These are phyloP conservation scores for Schwanniomyces etchellsii DNA, from an alignment of 1,139 yeast species.

Conservation along the genomic window DNA sequence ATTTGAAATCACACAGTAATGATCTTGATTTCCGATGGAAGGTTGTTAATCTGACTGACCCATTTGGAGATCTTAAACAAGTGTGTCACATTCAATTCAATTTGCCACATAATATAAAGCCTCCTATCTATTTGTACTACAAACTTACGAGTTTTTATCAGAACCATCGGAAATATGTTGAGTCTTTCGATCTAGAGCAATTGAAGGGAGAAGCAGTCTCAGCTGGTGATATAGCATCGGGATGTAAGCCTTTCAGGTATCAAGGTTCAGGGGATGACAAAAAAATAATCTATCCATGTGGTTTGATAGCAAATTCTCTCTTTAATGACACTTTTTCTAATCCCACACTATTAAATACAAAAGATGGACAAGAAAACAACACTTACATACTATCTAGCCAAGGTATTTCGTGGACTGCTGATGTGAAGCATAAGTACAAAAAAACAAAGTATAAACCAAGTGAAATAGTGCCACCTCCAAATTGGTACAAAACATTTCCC, in stretches of 20 bases:
- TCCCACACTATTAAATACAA: conserved; percentile 41
- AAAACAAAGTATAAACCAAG: conserved; percentile 60
- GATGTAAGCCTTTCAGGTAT: conserved; percentile 58
- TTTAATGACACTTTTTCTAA: conserved; percentile 78
- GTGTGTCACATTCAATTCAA: conserved; percentile 55
- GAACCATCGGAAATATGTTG: conserved; percentile 73
- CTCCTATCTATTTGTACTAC: conserved; percentile 63
- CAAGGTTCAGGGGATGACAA: conserved; percentile 15
- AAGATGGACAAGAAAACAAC: conserved; percentile 32
- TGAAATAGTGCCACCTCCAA: conserved; percentile 76
- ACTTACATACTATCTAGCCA: conserved; percentile 59
- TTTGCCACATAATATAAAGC: conserved; percentile 51
- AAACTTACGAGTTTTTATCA: conserved; percentile 70
- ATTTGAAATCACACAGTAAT: conserved; percentile 44
- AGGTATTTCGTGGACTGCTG: conserved; percentile 86
- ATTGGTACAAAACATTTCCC: conserved; percentile 63
- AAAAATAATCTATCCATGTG: conserved; percentile 77
- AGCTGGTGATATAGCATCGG: conserved; percentile 36
- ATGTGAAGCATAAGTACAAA: conserved; percentile 64
- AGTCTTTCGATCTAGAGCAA: conserved; percentile 62
- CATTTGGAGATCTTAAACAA: conserved; percentile 29
- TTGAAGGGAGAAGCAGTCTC: conserved; percentile 57
- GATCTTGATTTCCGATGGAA: conserved; percentile 53
- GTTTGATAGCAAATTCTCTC: conserved; percentile 86
- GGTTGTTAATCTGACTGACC: conserved; percentile 27